Evolutionary conservation across 768 basidiomycete species (phyloP).

Genomic region (Trametes gibbosa): DNA sequence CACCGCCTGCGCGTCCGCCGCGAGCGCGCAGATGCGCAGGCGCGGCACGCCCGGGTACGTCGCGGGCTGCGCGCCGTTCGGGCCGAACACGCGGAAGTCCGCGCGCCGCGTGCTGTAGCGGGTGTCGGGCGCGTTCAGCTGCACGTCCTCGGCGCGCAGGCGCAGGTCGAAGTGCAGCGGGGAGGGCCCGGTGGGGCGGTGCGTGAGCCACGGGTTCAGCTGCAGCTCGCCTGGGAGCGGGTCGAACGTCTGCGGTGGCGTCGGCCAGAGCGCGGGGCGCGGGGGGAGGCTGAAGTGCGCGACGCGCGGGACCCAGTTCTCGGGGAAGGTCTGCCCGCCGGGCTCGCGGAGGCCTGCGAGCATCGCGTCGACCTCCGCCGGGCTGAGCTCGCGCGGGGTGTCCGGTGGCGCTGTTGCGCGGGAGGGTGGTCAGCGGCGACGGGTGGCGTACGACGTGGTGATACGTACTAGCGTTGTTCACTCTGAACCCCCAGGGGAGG

Average conservation of each 20-base stretch:
- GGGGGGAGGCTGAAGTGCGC: conserved; percentile 50
- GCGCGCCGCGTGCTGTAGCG: not conserved
- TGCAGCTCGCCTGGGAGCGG: conserved; percentile 48
- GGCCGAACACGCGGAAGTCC: conserved; percentile 16
- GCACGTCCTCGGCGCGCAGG: conserved; percentile 13
- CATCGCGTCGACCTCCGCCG: conserved; percentile 29
- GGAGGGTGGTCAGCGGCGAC: not conserved
- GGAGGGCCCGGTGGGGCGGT: conserved; percentile 39
- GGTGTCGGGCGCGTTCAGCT: conserved; percentile 6
- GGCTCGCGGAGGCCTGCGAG: conserved; percentile 32
- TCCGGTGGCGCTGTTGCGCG: conserved; percentile 22
- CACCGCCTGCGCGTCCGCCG: conserved; percentile 45
- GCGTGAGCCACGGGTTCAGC: conserved; percentile 57
- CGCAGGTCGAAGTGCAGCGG: conserved; percentile 51
- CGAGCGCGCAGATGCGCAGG: conserved; percentile 53
- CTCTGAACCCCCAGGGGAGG: conserved; percentile 28
- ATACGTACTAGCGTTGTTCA: conserved; percentile 43
- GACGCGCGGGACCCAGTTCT: conserved; percentile 48
- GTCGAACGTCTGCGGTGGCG: conserved; percentile 37
- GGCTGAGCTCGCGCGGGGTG: conserved; percentile 23
- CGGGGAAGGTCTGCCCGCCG: conserved; percentile 34
- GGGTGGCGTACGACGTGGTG: not conserved
- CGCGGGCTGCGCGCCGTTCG: conserved; percentile 53
- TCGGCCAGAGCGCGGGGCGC: conserved; percentile 44
- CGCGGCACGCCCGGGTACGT: conserved; percentile 58